Evolutionary conservation across 2,329 filamentous ascomycete species (phyloP).

Genomic region (Diaporthe aspalathi): DNA sequence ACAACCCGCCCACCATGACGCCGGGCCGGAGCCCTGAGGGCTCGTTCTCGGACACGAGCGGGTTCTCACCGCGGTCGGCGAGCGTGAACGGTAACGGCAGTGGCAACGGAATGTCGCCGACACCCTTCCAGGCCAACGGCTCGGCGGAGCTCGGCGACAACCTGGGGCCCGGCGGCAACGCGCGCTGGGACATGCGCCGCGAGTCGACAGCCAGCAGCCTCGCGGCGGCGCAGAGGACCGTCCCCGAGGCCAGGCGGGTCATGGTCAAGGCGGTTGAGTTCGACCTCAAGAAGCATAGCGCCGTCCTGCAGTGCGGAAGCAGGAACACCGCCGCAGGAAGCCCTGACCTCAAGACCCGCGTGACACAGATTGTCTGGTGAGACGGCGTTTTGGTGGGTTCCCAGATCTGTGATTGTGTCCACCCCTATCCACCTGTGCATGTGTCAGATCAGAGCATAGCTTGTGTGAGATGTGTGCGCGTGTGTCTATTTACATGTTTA

Average conservation of each 20-base stretch:
- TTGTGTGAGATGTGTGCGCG: not conserved
- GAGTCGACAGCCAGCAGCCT: constrained; percentile 44
- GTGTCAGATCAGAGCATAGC: no score
- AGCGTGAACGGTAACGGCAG: constrained; percentile 44
- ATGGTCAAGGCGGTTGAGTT: constrained; percentile 69
- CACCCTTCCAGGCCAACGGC: constrained; percentile 40
- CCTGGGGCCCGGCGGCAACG: constrained; percentile 58
- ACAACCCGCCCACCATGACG: constrained; percentile 44
- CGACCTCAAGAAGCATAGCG: constrained; percentile 63
- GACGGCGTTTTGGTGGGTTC: not conserved
- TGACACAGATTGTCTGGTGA: constrained; percentile 62
- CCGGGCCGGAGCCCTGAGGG: constrained; percentile 45
- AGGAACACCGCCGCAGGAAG: constrained; percentile 60
- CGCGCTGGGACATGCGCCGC: constrained; percentile 51
- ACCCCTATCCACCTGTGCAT: no score
- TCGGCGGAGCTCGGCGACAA: constrained; percentile 51
- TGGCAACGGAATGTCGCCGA: constrained; percentile 43
- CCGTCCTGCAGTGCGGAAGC: constrained; percentile 65
- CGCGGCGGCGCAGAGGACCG: constrained; percentile 45
- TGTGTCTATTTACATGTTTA: not conserved
- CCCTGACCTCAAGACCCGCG: constrained; percentile 59
- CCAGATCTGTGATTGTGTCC: not conserved
- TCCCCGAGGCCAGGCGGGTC: constrained; percentile 66
- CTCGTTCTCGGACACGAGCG: constrained; percentile 35
- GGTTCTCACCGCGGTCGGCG: constrained; percentile 3